Evolutionary conservation across 352 stramenopile species (phyloP), one percentile per base, ranked within the genome.

Genomic region (Phytophthora rubi): DNA sequence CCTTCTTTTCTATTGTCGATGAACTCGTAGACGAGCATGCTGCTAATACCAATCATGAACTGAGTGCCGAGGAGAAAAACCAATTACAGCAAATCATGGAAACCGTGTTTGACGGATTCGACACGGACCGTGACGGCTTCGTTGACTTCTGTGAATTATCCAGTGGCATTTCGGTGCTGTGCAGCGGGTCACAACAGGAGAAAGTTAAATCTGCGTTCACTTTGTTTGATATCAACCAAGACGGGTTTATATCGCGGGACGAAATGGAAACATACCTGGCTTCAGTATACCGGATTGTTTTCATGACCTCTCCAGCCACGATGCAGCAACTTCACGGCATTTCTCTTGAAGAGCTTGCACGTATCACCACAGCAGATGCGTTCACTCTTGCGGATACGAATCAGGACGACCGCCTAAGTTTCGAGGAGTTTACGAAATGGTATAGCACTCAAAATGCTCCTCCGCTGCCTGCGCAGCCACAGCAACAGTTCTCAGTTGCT

Each of bases 231-330:
- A 83, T 96, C 61, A 92, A 97, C 59, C 82, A 92, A 63, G 90
- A 97, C 39, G 88, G 89, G 0, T 95, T 84, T 62, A 94, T 97
- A 57, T 88, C 85, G 9, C 67, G 68, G 7, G 77, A 91, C 47
- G 90, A 97, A 67, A 94, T 97, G 81, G 81, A 92, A 69, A 96
- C 83, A 53, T 97, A 97, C 52, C 68, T 97, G 47, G 69, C 83
- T 9, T 95, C 87, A 0, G 89, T 97, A 1, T 97, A 94, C 49
- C 83, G 84, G 30, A 90, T 95, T 44, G 71, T 97, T 26, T 95
- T 91, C 58, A 87, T 85, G 42, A 88, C 79, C 16, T 93, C 82
- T 42, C 82, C 87, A 23, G 73, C 64, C 2, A 77, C 71, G 4
- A 60, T 68, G 18, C 60, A 80, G 30, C 76, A 86, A 37, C 72